phyloP scores from a whole-genome alignment of 2,329 filamentous ascomycete genomes.

The Trichoderma aggressivum region DNA sequence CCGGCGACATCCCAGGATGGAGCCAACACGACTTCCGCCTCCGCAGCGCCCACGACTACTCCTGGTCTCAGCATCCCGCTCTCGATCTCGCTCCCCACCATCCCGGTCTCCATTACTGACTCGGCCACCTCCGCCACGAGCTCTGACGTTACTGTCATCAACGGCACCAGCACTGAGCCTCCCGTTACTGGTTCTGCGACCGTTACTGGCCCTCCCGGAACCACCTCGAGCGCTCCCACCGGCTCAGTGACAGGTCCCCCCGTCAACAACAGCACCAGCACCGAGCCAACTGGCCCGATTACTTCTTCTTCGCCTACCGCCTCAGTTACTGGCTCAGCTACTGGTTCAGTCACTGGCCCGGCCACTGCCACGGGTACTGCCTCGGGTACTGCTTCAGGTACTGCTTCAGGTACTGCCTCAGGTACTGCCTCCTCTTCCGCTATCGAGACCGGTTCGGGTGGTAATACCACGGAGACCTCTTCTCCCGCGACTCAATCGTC shows the following conservation, averaged over 20 bases:
- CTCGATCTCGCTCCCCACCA: slow-evolving; percentile 14
- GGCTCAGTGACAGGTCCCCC: background rate
- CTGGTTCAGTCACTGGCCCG: background rate
- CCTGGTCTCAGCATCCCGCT: slow-evolving; percentile 15
- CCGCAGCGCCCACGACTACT: background rate
- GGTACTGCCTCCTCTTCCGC: background rate
- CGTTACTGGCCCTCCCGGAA: background rate
- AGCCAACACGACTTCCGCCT: slow-evolving; percentile 8
- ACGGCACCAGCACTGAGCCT: slow-evolving; percentile 13
- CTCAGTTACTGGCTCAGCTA: background rate
- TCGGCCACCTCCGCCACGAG: background rate
- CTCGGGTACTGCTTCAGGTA: background rate
- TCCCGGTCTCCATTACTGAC: background rate
- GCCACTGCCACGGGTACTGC: background rate
- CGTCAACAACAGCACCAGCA: background rate
- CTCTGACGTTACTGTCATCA: slow-evolving; percentile 3
- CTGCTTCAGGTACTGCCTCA: background rate
- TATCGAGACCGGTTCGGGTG: background rate
- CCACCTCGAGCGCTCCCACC: background rate
- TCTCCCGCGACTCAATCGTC: background rate
- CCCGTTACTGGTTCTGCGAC: slow-evolving; percentile 6
- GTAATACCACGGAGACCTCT: background rate
- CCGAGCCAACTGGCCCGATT: background rate
- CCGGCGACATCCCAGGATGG: slow-evolving; percentile 19
- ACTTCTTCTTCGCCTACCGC: background rate